A percentile compares a stretch with the other conserved stretches of the same genome.
Conservation (phyloP, 495 filamentous ascomycete species). For the Bathelium albidoporum region DNA sequence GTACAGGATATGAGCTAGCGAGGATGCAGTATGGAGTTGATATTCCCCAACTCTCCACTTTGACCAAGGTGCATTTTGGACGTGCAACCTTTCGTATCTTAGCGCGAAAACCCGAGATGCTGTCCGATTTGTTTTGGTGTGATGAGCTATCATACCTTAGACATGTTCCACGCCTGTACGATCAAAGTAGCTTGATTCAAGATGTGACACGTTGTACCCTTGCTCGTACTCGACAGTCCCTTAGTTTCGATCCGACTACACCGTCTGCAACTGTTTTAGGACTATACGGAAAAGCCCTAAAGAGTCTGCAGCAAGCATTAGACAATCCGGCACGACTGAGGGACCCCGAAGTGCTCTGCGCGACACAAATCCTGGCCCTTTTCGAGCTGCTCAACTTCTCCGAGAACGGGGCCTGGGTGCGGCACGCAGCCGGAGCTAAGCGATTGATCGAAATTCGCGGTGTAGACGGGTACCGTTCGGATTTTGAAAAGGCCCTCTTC, state of each 20-base stretch:
- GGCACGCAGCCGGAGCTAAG: slow-evolving; percentile 21
- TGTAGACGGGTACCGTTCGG: slow-evolving; percentile 18
- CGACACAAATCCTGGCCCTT: slow-evolving; percentile 21
- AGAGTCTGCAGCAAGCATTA: slow-evolving; percentile 21
- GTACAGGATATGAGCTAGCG: background rate
- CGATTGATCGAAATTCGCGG: slow-evolving; percentile 20
- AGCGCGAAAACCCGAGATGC: background rate
- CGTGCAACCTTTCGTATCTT: background rate
- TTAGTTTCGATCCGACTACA: background rate
- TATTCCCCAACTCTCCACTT: background rate
- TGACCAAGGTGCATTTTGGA: background rate
- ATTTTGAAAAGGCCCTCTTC: slow-evolving; percentile 26
- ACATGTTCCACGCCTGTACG: background rate
- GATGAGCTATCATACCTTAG: background rate
- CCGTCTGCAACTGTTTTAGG: background rate
- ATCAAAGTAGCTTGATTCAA: background rate
- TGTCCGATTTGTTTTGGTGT: background rate
- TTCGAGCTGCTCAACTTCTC: slow-evolving; percentile 23
- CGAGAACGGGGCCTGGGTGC: slow-evolving; percentile 19
- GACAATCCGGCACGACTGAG: slow-evolving; percentile 7
- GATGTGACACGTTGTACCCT: background rate
- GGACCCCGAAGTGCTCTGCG: slow-evolving; percentile 23
- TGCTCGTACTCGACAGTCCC: background rate
- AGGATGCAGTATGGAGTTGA: background rate
- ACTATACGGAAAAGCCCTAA: slow-evolving; percentile 21